phyloP scores from a whole-genome alignment of 139 green algal species.

The Volvox africanus region DNA sequence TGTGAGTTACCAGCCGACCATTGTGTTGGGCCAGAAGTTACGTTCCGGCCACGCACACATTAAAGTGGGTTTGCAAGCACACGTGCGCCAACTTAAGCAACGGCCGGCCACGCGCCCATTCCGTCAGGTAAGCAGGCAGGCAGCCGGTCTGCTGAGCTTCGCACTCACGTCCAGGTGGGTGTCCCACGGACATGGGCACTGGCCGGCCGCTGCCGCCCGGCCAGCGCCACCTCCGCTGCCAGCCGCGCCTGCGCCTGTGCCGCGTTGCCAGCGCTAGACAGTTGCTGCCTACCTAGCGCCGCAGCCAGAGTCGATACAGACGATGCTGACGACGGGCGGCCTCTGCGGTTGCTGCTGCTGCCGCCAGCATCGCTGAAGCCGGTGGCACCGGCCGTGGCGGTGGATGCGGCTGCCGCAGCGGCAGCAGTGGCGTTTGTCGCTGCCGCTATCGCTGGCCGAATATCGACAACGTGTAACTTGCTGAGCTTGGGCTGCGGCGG shows the following conservation, averaged over 20 bases:
- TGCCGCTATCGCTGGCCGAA: background rate
- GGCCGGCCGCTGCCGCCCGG: constrained; percentile 5
- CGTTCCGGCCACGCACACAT: no score
- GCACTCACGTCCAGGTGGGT: background rate
- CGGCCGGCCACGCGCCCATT: no score
- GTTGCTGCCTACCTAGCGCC: background rate
- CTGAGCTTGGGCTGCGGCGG: background rate
- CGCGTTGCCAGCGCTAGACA: background rate
- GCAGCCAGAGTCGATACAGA: background rate
- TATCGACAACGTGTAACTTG: constrained; percentile 6
- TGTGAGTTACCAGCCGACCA: no score
- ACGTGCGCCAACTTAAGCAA: no score
- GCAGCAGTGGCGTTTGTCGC: background rate
- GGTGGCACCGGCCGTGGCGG: background rate
- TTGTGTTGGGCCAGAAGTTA: no score
- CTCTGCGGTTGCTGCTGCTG: background rate
- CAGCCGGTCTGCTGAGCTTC: no score
- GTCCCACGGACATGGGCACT: background rate
- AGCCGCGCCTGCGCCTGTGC: constrained; percentile 1
- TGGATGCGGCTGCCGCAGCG: background rate
- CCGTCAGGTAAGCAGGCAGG: no score
- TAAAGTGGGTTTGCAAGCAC: no score
- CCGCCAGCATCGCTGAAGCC: background rate
- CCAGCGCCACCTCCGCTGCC: background rate
- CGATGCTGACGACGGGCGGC: background rate